A percentile compares a stretch with the other conserved stretches of the same genome.
Evolutionary conservation across 2,329 filamentous ascomycete species (phyloP).

Genomic region (Fusarium algeriense): DNA sequence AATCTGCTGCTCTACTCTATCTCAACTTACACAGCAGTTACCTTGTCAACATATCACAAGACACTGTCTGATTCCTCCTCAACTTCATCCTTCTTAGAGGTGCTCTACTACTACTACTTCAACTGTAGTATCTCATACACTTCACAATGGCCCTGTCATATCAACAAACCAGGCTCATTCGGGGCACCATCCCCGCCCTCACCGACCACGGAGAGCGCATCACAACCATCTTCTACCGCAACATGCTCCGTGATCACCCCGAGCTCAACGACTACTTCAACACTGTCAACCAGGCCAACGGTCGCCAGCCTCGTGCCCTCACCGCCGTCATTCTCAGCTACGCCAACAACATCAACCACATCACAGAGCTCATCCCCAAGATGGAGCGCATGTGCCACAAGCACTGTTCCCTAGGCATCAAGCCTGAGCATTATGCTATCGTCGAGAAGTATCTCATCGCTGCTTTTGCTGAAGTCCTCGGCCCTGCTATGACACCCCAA

Average conservation of each 20-base stretch:
- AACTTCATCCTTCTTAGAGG: conserved; percentile 2
- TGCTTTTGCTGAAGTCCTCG: conserved; percentile 76
- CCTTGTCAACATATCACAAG: background rate
- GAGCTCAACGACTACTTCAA: conserved; percentile 80
- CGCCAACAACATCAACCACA: conserved; percentile 76
- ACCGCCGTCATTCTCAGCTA: conserved; percentile 72
- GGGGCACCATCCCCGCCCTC: conserved; percentile 77
- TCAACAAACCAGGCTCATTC: conserved; percentile 73
- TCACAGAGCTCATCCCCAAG: conserved; percentile 65
- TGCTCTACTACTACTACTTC: conserved; percentile 5
- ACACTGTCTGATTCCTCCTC: background rate
- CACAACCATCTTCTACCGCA: conserved; percentile 78
- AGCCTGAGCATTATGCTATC: conserved; percentile 76
- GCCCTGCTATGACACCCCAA: conserved; percentile 71
- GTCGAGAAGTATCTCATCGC: conserved; percentile 77
- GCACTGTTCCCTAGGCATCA: conserved; percentile 77
- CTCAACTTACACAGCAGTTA: background rate
- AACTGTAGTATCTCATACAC: conserved; percentile 2
- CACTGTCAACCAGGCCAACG: conserved; percentile 53
- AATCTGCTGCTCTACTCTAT: background rate
- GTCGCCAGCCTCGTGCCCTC: conserved; percentile 52
- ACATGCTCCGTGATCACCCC: conserved; percentile 74
- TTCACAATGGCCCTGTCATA: conserved; percentile 58
- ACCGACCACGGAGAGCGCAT: conserved; percentile 76
- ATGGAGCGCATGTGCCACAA: conserved; percentile 75